Evolutionary conservation across 176 grass and related monocot species (phyloP).

Genomic region (Ananas comosus): DNA sequence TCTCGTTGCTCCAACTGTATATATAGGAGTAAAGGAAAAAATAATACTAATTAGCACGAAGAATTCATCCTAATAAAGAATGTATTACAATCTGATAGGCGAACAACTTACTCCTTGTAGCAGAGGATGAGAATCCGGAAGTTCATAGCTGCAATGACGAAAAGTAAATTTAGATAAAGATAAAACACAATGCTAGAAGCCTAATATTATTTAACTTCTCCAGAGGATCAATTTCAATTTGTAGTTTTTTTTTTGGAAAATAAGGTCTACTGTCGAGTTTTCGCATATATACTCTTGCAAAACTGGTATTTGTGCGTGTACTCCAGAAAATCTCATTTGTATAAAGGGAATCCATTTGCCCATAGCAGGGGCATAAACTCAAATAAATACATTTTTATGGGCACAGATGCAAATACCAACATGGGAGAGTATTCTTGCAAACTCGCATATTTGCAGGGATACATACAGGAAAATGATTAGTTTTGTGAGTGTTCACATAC

Average conservation of each 20-base stretch:
- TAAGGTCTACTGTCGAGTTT: no score
- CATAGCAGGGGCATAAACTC: no score
- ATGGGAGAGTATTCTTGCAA: background rate
- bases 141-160: slow-evolving; percentile 55
- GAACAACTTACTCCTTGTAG: slow-evolving; percentile 53
- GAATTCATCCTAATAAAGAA: background rate
- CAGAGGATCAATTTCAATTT: no score
- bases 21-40: slow-evolving; percentile 11
- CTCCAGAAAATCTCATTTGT: no score
- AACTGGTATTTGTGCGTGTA: no score
- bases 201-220: slow-evolving; percentile 4
- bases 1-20: slow-evolving; percentile 58
- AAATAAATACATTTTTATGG: no score
- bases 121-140: slow-evolving; percentile 61
- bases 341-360: no score
- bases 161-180: background rate
- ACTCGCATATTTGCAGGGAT: no score
- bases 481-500: slow-evolving; percentile 30
- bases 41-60: background rate
- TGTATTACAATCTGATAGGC: background rate
- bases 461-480: background rate
- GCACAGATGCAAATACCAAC: no score
- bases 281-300: no score
- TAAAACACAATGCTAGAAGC: slow-evolving; percentile 1
- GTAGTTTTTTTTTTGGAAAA: no score